Conservation (phyloP, 495 filamentous ascomycete genomes). For the Talaromyces nanjingensis region DNA sequence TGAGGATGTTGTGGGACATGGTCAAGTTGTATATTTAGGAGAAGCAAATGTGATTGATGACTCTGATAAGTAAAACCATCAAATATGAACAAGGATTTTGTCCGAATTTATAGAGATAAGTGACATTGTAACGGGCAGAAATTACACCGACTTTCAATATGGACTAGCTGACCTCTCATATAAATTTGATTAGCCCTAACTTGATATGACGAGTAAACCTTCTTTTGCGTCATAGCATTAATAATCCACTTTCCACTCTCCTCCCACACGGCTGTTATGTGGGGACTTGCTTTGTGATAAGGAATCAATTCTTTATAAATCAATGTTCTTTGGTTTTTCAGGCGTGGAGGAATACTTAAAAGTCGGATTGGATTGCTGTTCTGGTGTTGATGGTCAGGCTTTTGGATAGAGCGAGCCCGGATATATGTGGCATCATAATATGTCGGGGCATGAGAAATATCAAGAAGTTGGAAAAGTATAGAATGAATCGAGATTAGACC, state of each 20-base stretch:
- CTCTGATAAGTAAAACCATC: neutral
- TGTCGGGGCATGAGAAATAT: too few species aligned
- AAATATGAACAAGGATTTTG: neutral
- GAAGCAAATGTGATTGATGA: neutral
- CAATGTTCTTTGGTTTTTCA: neutral
- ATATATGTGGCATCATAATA: too few species aligned
- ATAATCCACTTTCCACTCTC: neutral
- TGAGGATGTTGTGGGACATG: constrained; percentile 34
- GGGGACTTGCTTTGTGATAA: neutral
- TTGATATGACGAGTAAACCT: neutral
- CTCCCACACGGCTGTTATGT: neutral
- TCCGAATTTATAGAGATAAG: neutral
- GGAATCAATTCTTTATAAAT: neutral
- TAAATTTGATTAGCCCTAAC: neutral
- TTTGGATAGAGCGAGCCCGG: too few species aligned
- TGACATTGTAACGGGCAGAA: neutral
- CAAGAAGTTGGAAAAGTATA: too few species aligned
- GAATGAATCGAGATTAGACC: too few species aligned
- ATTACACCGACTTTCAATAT: neutral
- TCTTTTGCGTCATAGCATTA: neutral
- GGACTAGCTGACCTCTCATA: neutral
- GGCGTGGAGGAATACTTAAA: neutral
- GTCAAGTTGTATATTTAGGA: neutral
- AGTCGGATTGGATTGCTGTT: neutral
- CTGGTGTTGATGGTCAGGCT: neutral